Base-by-base conservation (phyloP, 1,284 basidiomycete genomes). In the Thecaphora thlaspeos region DNA sequence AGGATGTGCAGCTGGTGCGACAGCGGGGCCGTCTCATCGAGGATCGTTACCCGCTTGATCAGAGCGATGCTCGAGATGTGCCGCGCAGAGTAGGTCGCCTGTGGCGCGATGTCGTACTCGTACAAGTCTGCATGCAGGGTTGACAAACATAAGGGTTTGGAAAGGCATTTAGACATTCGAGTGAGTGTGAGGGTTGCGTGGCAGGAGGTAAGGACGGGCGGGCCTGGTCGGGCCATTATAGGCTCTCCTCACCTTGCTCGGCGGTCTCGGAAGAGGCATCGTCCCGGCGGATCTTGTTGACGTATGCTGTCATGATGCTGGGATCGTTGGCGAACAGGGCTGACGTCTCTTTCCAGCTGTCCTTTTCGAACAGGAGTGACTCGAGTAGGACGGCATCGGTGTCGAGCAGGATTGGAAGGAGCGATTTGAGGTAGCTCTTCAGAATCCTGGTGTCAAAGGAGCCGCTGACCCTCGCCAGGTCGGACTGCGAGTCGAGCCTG, bases 1-100 rank as follows among this genome's bases (percentile, higher is more conserved):
- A 97, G 82, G 56, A 97, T 87, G 70, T 96, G 91, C 10, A 97
- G 83, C 78, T 98, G 94, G 8, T 85, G 82, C 3, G 90, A 86
- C 4, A 97, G 83, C 0, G 92, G 88, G 4, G 84, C 81, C 15
- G 86, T 78, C 2, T 88, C 84, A 79, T 96, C 93, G 42, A 97
- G 84, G 1, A 84, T 87, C 0, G 89, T 86, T 9, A 86, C 85
- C 43, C 92, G 88, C 80, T 97, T 97, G 82, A 98, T 95, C 76
- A 97, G 84, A 30, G 92, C 92, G 45, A 98, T 85, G 0, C 91
- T 94, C 10, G 88, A 89, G 50, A 88, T 83, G 80, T 90, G 86
- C 36, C 86, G 85, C 11, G 88, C 81, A 44, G 90, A 87, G 80
- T 95, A 92, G n/a, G 84, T 83, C 24, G 91, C 83, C 51, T 88